These are phyloP conservation scores for Mycena floridula DNA, from an alignment of 768 basidiomycete species.

Conservation along the genomic window DNA sequence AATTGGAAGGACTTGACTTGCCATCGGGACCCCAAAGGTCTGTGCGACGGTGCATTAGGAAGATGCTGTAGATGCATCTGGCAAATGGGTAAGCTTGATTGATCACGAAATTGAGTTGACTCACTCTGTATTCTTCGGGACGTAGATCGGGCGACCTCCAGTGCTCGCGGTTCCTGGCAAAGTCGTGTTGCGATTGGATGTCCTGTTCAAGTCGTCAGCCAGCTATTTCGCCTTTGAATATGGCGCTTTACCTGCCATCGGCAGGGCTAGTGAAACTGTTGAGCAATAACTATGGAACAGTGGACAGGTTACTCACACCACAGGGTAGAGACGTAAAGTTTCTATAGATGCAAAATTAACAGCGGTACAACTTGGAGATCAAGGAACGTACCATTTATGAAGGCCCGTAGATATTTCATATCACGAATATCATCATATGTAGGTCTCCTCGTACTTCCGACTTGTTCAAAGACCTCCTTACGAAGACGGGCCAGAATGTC, in stretches of 20 bases:
- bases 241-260: not conserved
- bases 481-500: slow-evolving; percentile 38
- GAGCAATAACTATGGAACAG: not conserved
- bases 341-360: slow-evolving; percentile 23
- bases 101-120: not conserved
- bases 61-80: slow-evolving; percentile 3
- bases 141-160: slow-evolving; percentile 1
- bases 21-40: slow-evolving; percentile 31
- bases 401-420: slow-evolving; percentile 54
- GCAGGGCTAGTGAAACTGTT: not conserved
- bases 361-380: slow-evolving; percentile 6
- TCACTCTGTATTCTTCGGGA: slow-evolving; percentile 1
- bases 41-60: slow-evolving; percentile 29
- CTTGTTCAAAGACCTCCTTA: slow-evolving; percentile 38
- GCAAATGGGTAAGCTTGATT: not conserved
- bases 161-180: slow-evolving; percentile 2
- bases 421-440: slow-evolving; percentile 50
- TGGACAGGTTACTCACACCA: slow-evolving; percentile 30
- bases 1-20: slow-evolving; percentile 2
- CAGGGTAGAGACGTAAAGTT: slow-evolving; percentile 45
- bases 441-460: slow-evolving; percentile 38
- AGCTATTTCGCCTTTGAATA: not conserved
- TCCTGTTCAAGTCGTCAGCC: not conserved
- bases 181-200: not conserved
- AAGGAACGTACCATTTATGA: slow-evolving; percentile 39